Evolutionary conservation across 2,329 filamentous ascomycete genomes (phyloP), one percentile per base, ranked within the genome.

Genomic region (Cytospora schulzeri): DNA sequence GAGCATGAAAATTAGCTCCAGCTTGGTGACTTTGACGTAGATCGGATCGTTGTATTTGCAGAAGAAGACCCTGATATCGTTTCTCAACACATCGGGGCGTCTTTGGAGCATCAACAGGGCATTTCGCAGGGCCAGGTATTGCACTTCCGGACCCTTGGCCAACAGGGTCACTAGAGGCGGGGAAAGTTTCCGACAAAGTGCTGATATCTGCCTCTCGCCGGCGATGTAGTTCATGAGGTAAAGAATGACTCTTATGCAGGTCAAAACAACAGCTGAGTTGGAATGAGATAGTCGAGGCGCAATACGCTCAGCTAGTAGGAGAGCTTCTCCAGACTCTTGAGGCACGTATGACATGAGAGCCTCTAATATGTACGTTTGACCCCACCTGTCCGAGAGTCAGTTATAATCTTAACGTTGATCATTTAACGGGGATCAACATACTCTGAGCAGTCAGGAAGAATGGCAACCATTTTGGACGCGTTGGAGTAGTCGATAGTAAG

Each of bases 41-140:
- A 99, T 99, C 0, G 95, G 95, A 74, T 99, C 95, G 76, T 99
- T 99, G 79, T 99, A 99, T 83, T 99, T 99, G 87, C 95, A 99
- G 79, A 99, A 99, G 80, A 99, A 99, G 35, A 99, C 95, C 55
- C 95, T 88, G 68, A 99, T 98, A 76, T 99, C 95, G 77, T 97
- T 98, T 68, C 93, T 88, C 61, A 99, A 79, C 11, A 99, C 94
- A 73, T 98, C 95, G 0, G 95, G 95, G 63, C 94, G 85, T 71
- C 94, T 85, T 76, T 99, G 95, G 60, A 99, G 81, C 70, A 99
- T 99, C 17, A 99, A 83, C 2, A 99, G 84, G 0, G 95, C 95
- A 74, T 99, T 99, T 68, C 95, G 85, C 22, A 99, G 84, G 0
- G 95, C 95, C 8, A 99, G 84, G 74, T 99, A 99, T 76, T 99